Conservation (phyloP, 257 asterid genomes). For the Nicotiana tabacum region DNA sequence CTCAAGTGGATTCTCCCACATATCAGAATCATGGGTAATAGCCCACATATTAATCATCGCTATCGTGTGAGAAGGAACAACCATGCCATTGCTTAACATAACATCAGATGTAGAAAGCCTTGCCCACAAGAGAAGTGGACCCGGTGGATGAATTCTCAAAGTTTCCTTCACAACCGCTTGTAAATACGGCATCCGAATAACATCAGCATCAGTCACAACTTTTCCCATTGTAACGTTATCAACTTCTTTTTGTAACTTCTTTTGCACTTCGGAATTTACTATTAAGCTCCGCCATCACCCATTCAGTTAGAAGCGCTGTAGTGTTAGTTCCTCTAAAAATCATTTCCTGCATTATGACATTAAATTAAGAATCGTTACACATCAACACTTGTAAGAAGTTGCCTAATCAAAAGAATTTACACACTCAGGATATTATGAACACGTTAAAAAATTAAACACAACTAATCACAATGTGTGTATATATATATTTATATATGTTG, state of each 20-base stretch:
- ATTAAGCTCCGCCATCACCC: conserved; percentile 50
- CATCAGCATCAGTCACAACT: conserved; percentile 19
- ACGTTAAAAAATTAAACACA: not conserved
- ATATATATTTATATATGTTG: no score
- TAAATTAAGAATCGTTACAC: not conserved
- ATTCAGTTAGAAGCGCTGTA: conserved; percentile 40
- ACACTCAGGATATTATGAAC: not conserved
- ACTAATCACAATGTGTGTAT: no score
- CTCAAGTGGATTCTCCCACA: conserved; percentile 31
- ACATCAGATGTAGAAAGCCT: conserved; percentile 36
- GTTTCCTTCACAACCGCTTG: conserved; percentile 46
- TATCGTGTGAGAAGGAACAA: conserved; percentile 38
- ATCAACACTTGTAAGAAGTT: not conserved
- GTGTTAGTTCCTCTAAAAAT: conserved; percentile 55
- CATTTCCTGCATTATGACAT: conserved; percentile 34
- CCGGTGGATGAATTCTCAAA: conserved; percentile 48
- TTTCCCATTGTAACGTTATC: not conserved
- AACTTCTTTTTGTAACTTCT: conserved; percentile 21
- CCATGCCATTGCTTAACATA: conserved; percentile 38
- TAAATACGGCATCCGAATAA: conserved; percentile 28
- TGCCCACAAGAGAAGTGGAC: conserved; percentile 56
- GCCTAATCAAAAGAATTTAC: not conserved
- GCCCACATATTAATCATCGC: conserved; percentile 69
- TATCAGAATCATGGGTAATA: conserved; percentile 33
- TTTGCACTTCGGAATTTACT: conserved; percentile 29